phyloP scores from a whole-genome alignment of 805 yeast genomes.

The Pichia cabralensis region DNA sequence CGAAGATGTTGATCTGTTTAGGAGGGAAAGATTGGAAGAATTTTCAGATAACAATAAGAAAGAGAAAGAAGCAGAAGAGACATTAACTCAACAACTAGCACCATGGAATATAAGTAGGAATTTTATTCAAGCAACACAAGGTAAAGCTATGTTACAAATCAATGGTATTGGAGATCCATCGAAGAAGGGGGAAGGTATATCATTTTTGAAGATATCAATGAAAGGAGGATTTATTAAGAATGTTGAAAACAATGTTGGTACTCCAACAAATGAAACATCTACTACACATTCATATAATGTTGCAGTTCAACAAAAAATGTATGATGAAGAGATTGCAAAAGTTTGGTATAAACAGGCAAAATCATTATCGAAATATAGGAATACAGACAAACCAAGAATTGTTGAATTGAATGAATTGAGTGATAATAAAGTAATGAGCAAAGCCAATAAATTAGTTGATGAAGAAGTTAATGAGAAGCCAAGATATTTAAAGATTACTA shows the following conservation, averaged over 20 bases:
- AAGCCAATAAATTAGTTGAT: constrained; percentile 24
- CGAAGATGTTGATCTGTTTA: constrained; percentile 65
- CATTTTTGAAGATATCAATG: constrained; percentile 85
- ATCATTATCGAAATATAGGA: constrained; percentile 34
- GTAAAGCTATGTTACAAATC: constrained; percentile 91
- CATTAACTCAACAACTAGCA: constrained; percentile 74
- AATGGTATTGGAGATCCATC: constrained; percentile 95
- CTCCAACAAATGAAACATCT: constrained; percentile 9
- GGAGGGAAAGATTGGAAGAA: constrained; percentile 27
- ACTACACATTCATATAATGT: constrained; percentile 70
- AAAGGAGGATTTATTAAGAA: constrained; percentile 69
- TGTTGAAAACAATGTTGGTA: constrained; percentile 11
- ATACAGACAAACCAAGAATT: constrained; percentile 18
- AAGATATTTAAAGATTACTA: constrained; percentile 47
- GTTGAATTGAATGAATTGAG: constrained; percentile 18
- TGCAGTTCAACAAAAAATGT: constrained; percentile 79
- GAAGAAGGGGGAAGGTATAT: constrained; percentile 81
- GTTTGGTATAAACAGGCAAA: constrained; percentile 84
- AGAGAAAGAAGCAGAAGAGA: constrained; percentile 39
- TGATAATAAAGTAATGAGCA: constrained; percentile 28
- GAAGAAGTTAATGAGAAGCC: constrained; percentile 24
- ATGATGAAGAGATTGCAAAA: constrained; percentile 79
- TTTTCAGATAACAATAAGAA: constrained; percentile 13
- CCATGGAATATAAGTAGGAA: constrained; percentile 94
- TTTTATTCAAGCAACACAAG: constrained; percentile 88